A percentile compares a stretch with the other conserved stretches of the same genome.
Evolutionary conservation across 768 basidiomycete genomes (phyloP).

Genomic region (Candolleomyces efflorescens): DNA sequence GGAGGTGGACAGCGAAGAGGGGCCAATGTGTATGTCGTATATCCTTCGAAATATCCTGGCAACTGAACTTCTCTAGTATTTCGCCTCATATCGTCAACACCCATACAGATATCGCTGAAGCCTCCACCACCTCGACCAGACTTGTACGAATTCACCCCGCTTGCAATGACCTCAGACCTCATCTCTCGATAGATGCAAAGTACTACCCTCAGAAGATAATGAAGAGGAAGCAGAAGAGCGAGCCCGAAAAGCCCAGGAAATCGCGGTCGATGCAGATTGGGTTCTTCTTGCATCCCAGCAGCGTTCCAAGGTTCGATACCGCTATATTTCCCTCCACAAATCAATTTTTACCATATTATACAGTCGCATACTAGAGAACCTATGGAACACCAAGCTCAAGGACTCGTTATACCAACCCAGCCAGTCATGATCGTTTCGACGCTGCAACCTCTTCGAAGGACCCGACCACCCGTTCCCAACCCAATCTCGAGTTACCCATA

Average conservation of each 20-base stretch:
- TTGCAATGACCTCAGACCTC: not conserved
- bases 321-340: not conserved
- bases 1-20: slow-evolving; percentile 2
- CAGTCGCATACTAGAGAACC: not conserved
- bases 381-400: not conserved
- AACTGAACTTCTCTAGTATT: slow-evolving; percentile 32
- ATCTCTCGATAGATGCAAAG: slow-evolving; percentile 13
- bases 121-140: slow-evolving; percentile 38
- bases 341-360: not conserved
- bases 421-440: slow-evolving; percentile 26
- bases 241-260: slow-evolving; percentile 24
- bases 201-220: slow-evolving; percentile 48
- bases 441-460: slow-evolving; percentile 28
- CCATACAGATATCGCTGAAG: slow-evolving; percentile 36
- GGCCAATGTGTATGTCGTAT: slow-evolving; percentile 14
- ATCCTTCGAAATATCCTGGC: slow-evolving; percentile 4
- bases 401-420: slow-evolving; percentile 10
- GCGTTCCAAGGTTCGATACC: slow-evolving; percentile 13
- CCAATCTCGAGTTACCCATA: slow-evolving; percentile 31
- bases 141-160: slow-evolving; percentile 21
- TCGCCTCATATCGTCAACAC: slow-evolving; percentile 43
- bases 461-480: slow-evolving; percentile 36
- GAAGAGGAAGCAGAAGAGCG: slow-evolving; percentile 34
- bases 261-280: slow-evolving; percentile 33
- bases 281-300: slow-evolving; percentile 21